phyloP scores from a whole-genome alignment of 2,329 filamentous ascomycete genomes.

The Colletotrichum eremochloae region DNA sequence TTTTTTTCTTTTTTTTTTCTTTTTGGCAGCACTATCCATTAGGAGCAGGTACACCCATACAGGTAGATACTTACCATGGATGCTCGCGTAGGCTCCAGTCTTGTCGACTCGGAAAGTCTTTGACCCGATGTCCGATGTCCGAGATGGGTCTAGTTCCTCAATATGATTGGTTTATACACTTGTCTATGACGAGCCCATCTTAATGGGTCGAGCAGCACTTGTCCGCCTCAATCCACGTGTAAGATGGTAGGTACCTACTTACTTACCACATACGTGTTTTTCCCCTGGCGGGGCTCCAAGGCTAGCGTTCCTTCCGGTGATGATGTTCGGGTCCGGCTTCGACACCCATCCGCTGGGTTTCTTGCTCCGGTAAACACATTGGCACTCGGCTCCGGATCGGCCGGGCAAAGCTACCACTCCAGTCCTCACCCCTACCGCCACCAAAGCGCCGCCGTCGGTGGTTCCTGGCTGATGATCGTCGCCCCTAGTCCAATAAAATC shows the following conservation, averaged over 20 bases:
- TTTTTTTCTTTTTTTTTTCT: background rate
- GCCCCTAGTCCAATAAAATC: background rate
- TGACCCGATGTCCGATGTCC: slow-evolving; percentile 46
- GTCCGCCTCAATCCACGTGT: background rate
- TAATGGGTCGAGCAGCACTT: background rate
- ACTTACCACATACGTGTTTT: background rate
- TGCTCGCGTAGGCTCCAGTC: slow-evolving; percentile 4
- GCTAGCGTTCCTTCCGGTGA: background rate
- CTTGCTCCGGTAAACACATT: background rate
- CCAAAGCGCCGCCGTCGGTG: background rate
- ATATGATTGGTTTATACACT: background rate
- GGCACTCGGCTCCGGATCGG: slow-evolving; percentile 24
- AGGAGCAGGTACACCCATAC: slow-evolving; percentile 4
- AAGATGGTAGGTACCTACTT: background rate
- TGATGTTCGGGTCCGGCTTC: slow-evolving; percentile 16
- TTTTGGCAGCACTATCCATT: slow-evolving; percentile 1
- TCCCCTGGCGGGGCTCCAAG: background rate
- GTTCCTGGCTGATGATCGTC: slow-evolving; percentile 1
- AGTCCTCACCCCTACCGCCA: background rate
- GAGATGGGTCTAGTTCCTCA: slow-evolving; percentile 12
- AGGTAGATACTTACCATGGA: too few relatives aligned
- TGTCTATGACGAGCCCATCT: slow-evolving; percentile 31
- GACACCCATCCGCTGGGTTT: slow-evolving; percentile 5
- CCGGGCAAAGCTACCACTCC: background rate
- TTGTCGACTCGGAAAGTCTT: slow-evolving; percentile 44